Evolutionary conservation across 192 early-diverging fungal genomes (phyloP).

Genomic region (Coemansia sp.): DNA sequence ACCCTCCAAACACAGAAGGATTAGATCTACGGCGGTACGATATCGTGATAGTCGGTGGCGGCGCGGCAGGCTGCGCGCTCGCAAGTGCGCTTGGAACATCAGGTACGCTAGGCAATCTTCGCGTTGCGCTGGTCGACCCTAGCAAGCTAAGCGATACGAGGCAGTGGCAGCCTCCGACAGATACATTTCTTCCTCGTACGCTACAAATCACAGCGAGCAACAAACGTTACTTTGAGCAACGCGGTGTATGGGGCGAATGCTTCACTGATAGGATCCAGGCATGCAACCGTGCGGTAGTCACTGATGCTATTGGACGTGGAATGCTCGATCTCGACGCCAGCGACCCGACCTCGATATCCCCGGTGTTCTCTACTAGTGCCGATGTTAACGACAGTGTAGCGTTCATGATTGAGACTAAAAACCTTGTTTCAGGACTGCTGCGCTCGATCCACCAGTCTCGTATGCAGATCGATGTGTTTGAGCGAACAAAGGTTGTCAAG

Average conservation of each 20-base stretch:
- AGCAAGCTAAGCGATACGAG: constrained; percentile 60
- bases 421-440: constrained; percentile 72
- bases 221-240: constrained; percentile 44
- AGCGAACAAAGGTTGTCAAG: constrained; percentile 62
- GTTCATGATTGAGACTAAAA: constrained; percentile 85
- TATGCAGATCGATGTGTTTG: constrained; percentile 60
- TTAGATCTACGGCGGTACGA: constrained; percentile 58
- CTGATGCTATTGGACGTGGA: constrained; percentile 32
- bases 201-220: constrained; percentile 71
- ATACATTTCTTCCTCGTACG: constrained; percentile 77
- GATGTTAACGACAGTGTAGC: constrained; percentile 55
- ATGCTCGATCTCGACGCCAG: constrained; percentile 10
- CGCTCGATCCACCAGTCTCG: constrained; percentile 40
- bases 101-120: constrained; percentile 23
- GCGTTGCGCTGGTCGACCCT: constrained; percentile 79
- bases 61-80: constrained; percentile 83
- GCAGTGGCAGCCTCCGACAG: constrained; percentile 54
- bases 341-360: background rate
- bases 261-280: constrained; percentile 57
- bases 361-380: background rate
- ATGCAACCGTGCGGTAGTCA: constrained; percentile 53
- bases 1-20: background rate
- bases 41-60: constrained; percentile 88
- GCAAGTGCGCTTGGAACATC: constrained; percentile 62
- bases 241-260: constrained; percentile 69